These are phyloP conservation scores for Prunus armeniaca DNA, from an alignment of 306 rosid species.

Conservation along the genomic window DNA sequence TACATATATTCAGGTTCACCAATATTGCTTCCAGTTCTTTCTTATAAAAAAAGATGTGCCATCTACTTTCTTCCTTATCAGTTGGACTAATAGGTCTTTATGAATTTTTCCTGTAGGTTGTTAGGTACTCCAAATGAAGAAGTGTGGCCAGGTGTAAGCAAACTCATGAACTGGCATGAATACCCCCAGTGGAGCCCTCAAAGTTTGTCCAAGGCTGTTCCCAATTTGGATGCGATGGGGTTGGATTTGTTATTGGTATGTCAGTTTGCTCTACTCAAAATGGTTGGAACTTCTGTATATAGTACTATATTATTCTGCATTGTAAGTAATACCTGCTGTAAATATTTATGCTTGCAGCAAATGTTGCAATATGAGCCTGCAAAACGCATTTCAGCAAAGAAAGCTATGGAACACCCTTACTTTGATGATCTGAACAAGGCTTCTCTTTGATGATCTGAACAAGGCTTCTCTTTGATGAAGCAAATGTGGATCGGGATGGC, in stretches of 20 bases:
- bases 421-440: conserved; percentile 59
- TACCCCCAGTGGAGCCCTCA: conserved; percentile 91
- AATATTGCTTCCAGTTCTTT: neutral
- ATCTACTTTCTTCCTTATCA: neutral
- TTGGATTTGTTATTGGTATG: conserved; percentile 62
- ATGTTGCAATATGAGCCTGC: conserved; percentile 84
- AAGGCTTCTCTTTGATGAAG: conserved; percentile 42
- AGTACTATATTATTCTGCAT: neutral
- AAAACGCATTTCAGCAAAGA: conserved; percentile 78
- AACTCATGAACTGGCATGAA: conserved; percentile 92
- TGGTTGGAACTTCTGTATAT: neutral
- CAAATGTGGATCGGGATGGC: conserved; percentile 5
- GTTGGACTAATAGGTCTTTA: neutral
- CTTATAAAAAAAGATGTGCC: neutral
- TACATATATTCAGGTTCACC: conserved; percentile 78
- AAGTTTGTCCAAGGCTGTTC: conserved; percentile 58
- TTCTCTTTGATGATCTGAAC: conserved; percentile 58
- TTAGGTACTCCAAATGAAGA: conserved; percentile 92
- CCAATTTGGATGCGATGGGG: conserved; percentile 63
- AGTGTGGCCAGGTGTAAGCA: conserved; percentile 94
- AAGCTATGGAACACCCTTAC: conserved; percentile 91
- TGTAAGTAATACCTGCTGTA: neutral
- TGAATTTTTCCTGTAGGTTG: conserved; percentile 39
- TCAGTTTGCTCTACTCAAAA: neutral
- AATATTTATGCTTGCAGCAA: conserved; percentile 41